phyloP scores from a whole-genome alignment of 176 grass and related monocot genomes.

The Aegilops speltoides region DNA sequence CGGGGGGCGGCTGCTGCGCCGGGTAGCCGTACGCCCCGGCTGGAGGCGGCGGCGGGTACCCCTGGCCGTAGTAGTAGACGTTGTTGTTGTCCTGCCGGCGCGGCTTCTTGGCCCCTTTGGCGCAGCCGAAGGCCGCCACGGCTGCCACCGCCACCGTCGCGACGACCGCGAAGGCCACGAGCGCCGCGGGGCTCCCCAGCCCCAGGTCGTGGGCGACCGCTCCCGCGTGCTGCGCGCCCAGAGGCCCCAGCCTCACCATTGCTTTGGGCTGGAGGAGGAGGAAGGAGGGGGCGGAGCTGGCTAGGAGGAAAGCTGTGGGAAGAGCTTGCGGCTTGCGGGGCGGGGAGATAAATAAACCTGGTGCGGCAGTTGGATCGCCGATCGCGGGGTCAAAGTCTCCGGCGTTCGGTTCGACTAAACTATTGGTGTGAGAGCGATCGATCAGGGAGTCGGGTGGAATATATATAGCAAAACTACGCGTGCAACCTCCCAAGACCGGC shows the following conservation, averaged over 20 bases:
- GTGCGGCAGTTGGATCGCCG: neutral
- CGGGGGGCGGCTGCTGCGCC: conserved; percentile 19
- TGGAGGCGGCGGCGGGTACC: conserved; percentile 30
- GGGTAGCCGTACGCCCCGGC: conserved; percentile 40
- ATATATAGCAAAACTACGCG: neutral
- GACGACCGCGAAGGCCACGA: neutral
- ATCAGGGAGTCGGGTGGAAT: neutral
- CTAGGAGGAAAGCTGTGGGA: neutral
- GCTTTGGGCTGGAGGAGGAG: neutral
- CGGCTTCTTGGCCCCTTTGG: conserved; percentile 35
- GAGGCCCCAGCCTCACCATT: conserved; percentile 25
- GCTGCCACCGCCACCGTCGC: conserved; percentile 25
- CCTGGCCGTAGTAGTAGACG: conserved; percentile 46
- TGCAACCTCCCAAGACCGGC: neutral
- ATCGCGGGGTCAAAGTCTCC: neutral
- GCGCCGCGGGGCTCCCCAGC: neutral
- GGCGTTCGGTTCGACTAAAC: neutral
- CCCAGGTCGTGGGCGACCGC: neutral
- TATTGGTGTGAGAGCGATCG: neutral
- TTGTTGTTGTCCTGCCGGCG: conserved; percentile 21
- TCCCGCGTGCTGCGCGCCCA: neutral
- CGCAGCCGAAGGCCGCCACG: conserved; percentile 47
- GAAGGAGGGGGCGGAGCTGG: too few relatives aligned
- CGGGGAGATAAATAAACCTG: neutral
- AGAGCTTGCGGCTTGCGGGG: neutral